Evolutionary conservation across 116 monocot species (phyloP).

Genomic region (Cymodocea nodosa): DNA sequence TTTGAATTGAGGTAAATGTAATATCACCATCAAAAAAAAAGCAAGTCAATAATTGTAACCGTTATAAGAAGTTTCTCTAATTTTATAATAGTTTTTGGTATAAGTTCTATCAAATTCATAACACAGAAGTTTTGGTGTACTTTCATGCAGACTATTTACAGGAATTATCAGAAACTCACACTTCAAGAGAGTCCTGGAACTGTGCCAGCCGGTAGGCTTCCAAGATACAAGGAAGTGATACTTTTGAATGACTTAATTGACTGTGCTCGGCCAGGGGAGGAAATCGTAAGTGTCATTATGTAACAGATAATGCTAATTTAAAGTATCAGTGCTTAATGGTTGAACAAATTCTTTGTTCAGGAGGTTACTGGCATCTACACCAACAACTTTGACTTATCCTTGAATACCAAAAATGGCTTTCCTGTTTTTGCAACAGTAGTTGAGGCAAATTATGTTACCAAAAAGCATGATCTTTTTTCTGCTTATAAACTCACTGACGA

Average conservation of each 20-base stretch:
- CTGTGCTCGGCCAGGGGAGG: slow-evolving; percentile 99
- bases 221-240: slow-evolving; percentile 98
- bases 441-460: slow-evolving; percentile 88
- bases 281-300: slow-evolving; percentile 52
- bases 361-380: slow-evolving; percentile 99
- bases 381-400: slow-evolving; percentile 92
- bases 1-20: no score
- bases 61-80: no score
- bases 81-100: not conserved
- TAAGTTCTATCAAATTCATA: no score
- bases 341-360: slow-evolving; percentile 15
- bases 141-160: slow-evolving; percentile 71
- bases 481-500: slow-evolving; percentile 96
- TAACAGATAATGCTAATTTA: not conserved
- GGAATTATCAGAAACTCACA: slow-evolving; percentile 98
- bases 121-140: not conserved
- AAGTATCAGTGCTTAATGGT: not conserved
- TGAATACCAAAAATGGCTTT: slow-evolving; percentile 98
- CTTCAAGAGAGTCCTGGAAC: slow-evolving; percentile 99
- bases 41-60: no score
- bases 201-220: slow-evolving; percentile 95
- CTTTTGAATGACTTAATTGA: slow-evolving; percentile 95
- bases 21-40: no score
- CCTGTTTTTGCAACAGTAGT: slow-evolving; percentile 95
- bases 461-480: slow-evolving; percentile 93